Percentiles rank a stretch among this genome's conserved stretches.
phyloP scores from a whole-genome alignment of 192 early-diverging fungal genomes.

The Rhizophagus clarus region DNA sequence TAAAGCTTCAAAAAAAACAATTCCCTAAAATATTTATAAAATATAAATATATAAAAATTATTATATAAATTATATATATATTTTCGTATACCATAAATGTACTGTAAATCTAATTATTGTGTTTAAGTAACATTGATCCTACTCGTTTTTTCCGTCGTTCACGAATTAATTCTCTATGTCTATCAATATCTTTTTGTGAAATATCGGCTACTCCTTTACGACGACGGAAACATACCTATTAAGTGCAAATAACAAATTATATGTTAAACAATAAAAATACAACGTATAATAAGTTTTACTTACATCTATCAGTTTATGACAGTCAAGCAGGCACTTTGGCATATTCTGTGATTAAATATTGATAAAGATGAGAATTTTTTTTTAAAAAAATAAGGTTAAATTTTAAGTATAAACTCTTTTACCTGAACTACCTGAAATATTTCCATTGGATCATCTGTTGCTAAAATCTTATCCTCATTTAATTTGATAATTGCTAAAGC shows the following conservation, averaged over 20 bases:
- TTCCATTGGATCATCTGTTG: slow-evolving; percentile 59
- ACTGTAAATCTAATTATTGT: neutral
- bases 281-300: neutral
- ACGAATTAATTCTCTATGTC: slow-evolving; percentile 37
- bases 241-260: neutral
- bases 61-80: no score
- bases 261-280: neutral
- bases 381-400: neutral
- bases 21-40: no score
- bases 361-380: neutral
- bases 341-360: slow-evolving; percentile 47
- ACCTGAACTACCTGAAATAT: slow-evolving; percentile 62
- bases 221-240: slow-evolving; percentile 37
- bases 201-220: slow-evolving; percentile 31
- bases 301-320: slow-evolving; percentile 63
- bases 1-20: no score
- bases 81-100: no score
- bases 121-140: slow-evolving; percentile 17
- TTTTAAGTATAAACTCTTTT: neutral
- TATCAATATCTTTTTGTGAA: slow-evolving; percentile 38
- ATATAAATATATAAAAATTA: no score
- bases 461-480: slow-evolving; percentile 63
- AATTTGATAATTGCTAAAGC: slow-evolving; percentile 72
- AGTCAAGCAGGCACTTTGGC: slow-evolving; percentile 62
- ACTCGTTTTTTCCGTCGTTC: slow-evolving; percentile 38